Base-by-base conservation (phyloP, 805 yeast genomes). In the Wickerhamomyces kurtzmanii region DNA sequence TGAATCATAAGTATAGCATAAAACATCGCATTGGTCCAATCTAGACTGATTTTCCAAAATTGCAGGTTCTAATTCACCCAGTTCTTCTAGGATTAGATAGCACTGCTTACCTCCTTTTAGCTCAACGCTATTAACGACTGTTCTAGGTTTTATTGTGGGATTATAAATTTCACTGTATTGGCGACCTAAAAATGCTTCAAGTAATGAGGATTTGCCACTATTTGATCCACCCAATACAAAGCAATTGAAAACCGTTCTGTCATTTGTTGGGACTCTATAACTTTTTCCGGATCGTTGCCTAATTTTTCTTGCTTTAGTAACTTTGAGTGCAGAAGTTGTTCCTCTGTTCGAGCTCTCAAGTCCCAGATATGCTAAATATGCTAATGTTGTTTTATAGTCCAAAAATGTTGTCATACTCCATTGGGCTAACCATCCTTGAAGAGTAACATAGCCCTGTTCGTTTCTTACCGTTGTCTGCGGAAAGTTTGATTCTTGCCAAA, bases 341-440 rank as follows among this genome's bases (percentile, higher is more conserved):
- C 47, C 50, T 26, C 2, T 29, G 51, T 42, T 31, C 45, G 38
- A 37, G 44, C 61, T 69, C 35, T 83, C 94, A 46, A 80, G 89
- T 0, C 98, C 99, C 31, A 91, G 65, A 55, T 83, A 84, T 0
- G 93, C 94, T 36, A 91, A 55, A 44, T 89, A 91, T 28, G 85
- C 93, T 28, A 91, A 64, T 0, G 97, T 86, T 1, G 85, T 78
- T 40, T 68, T 74, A 47, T 81, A 74, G 42, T 87, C 94, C 17
- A 91, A 57, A 40, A 74, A 86, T 0, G 97, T 89, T 1, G 96
- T 85, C 82, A 91, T 81, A 42, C 89, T 79, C 99, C 99, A 91
- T 45, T 89, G 97, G 0, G 98, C 98, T 21, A 91, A 57, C 99
- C 99, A 91, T 3, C 99, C 98, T 56, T 93, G 98, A 16, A 91